Evolutionary conservation across 2,329 filamentous ascomycete genomes (phyloP).

Genomic region (Aspergillus phoenicis): DNA sequence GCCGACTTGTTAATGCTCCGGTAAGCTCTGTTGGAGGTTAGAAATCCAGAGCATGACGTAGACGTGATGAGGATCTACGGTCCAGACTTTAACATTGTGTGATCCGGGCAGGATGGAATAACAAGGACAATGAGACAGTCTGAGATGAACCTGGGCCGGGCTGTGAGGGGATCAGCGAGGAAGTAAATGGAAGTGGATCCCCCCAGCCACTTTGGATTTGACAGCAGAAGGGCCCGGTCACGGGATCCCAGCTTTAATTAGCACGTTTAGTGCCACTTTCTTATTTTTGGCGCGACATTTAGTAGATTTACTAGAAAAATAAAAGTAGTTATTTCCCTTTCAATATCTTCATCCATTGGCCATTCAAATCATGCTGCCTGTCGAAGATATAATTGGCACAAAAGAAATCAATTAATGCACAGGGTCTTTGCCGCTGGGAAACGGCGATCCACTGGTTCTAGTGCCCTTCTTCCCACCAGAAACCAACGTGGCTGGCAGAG

Average conservation of each 20-base stretch:
- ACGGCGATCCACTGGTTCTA: background rate
- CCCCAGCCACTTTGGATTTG: background rate
- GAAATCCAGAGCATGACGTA: background rate
- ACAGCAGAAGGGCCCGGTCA: background rate
- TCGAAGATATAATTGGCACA: background rate
- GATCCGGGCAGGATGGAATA: background rate
- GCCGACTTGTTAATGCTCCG: background rate
- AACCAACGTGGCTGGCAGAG: slow-evolving; percentile 22
- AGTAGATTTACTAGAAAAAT: background rate
- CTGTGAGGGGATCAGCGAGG: too few relatives aligned
- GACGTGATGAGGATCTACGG: background rate
- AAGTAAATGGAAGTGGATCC: background rate
- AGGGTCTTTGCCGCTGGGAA: background rate
- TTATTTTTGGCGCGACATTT: too few relatives aligned
- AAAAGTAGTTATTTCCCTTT: background rate
- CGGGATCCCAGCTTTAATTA: background rate
- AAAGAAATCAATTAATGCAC: background rate
- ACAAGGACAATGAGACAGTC: background rate
- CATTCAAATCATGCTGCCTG: background rate
- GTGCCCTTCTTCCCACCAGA: slow-evolving; percentile 2
- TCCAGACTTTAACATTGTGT: background rate
- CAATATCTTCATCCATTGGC: background rate
- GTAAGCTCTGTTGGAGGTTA: background rate
- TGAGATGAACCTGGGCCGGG: too few relatives aligned
- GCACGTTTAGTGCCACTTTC: background rate